phyloP scores from a whole-genome alignment of 2,329 filamentous ascomycete species.

The Diaporthe citriasiana region DNA sequence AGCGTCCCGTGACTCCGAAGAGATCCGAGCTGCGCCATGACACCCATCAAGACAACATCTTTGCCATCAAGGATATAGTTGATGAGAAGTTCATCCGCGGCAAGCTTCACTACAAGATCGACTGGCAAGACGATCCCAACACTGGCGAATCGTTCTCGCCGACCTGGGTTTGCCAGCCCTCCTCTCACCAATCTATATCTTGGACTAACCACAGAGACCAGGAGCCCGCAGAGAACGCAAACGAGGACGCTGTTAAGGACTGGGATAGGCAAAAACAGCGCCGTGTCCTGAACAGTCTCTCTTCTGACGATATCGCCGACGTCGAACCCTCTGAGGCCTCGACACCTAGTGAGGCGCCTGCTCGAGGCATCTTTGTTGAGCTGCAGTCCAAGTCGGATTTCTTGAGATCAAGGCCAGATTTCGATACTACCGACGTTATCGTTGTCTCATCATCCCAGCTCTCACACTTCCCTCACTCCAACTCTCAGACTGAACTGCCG shows the following conservation, averaged over 20 bases:
- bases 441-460: slow-evolving; percentile 39
- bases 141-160: slow-evolving; percentile 63
- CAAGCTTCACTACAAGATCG: slow-evolving; percentile 62
- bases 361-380: slow-evolving; percentile 34
- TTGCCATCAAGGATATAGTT: slow-evolving; percentile 54
- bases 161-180: slow-evolving; percentile 62
- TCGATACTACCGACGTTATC: slow-evolving; percentile 45
- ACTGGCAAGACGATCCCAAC: slow-evolving; percentile 68
- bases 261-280: slow-evolving; percentile 49
- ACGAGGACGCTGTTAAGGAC: slow-evolving; percentile 46
- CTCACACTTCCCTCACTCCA: slow-evolving; percentile 30
- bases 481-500: slow-evolving; percentile 32
- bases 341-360: slow-evolving; percentile 14
- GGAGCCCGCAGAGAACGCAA: slow-evolving; percentile 50
- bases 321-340: slow-evolving; percentile 19
- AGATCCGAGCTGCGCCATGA: slow-evolving; percentile 34
- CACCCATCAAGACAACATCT: slow-evolving; percentile 31
- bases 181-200: neutral
- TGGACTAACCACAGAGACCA: slow-evolving; percentile 34
- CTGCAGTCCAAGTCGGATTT: slow-evolving; percentile 41
- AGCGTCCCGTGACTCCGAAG: slow-evolving; percentile 7
- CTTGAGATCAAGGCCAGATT: slow-evolving; percentile 41
- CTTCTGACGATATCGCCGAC: neutral
- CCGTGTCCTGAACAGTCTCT: slow-evolving; percentile 28
- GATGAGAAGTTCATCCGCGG: slow-evolving; percentile 52